A percentile compares a stretch with the other conserved stretches of the same genome.
These are phyloP conservation scores for Trichoderma brevicompactum DNA, from an alignment of 2,329 filamentous ascomycete genomes.

Conservation along the genomic window DNA sequence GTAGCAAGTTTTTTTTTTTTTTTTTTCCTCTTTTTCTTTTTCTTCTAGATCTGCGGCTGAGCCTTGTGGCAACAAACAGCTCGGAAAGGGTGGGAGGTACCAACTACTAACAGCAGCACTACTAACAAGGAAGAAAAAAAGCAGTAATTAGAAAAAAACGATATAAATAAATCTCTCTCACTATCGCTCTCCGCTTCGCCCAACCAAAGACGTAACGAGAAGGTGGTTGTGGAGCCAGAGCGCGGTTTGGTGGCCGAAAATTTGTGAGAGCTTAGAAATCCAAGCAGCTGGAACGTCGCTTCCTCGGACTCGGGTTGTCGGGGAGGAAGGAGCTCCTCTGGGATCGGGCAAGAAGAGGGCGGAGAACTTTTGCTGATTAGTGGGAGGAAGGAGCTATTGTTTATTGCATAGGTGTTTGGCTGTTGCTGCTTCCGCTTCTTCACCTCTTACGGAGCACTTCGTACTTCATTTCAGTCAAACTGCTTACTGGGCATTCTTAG, in stretches of 20 bases:
- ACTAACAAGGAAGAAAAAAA: neutral
- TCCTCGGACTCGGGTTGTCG: conserved; percentile 22
- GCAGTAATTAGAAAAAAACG: neutral
- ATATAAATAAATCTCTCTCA: neutral
- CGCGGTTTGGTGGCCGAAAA: conserved; percentile 7
- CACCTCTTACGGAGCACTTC: too few species aligned
- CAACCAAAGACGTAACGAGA: conserved; percentile 2
- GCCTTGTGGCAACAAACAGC: neutral
- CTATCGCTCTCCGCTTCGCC: conserved; percentile 13
- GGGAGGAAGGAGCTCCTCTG: neutral
- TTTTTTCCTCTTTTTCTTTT: neutral
- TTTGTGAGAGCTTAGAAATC: conserved; percentile 29
- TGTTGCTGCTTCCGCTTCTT: too few species aligned
- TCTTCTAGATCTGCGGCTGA: neutral
- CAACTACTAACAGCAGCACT: neutral
- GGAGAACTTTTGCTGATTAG: too few species aligned
- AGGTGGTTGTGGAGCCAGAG: conserved; percentile 2
- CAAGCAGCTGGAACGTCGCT: conserved; percentile 26
- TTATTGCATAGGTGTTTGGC: too few species aligned
- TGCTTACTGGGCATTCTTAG: too few species aligned
- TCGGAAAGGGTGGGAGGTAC: neutral
- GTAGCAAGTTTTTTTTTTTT: neutral
- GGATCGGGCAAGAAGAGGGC: neutral
- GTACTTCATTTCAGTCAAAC: too few species aligned
- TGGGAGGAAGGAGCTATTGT: too few species aligned